phyloP scores from a whole-genome alignment of 441 rosid genomes.

The Pelargonium myrrhifolium region DNA sequence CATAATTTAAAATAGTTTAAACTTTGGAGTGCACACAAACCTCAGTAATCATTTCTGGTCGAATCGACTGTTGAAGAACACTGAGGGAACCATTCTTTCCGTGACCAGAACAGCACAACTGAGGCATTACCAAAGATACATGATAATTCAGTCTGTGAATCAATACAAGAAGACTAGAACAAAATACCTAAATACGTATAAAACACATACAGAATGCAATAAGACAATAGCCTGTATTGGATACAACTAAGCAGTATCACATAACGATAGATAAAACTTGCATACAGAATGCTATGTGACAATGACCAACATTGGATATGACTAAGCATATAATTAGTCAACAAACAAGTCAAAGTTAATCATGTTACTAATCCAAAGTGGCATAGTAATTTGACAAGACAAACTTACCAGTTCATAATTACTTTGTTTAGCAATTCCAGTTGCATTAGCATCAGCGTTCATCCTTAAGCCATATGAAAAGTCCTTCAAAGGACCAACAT shows the following conservation, averaged over 20 bases:
- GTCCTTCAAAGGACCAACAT: constrained; percentile 96
- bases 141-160: not conserved
- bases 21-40: constrained; percentile 32
- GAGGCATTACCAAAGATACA: constrained; percentile 20
- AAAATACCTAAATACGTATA: not conserved
- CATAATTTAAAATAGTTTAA: not conserved
- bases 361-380: not conserved
- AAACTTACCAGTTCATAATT: constrained; percentile 92
- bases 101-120: constrained; percentile 99
- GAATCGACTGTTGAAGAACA: constrained; percentile 92
- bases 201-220: not conserved
- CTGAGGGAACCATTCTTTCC: constrained; percentile 89
- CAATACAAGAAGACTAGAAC: not conserved
- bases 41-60: constrained; percentile 98
- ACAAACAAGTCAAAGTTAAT: constrained; percentile 3
- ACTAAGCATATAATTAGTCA: not conserved
- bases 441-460: constrained; percentile 87
- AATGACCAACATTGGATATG: no score
- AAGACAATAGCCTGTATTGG: not conserved
- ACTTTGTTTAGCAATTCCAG: constrained; percentile 96
- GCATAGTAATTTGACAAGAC: constrained; percentile 9
- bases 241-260: not conserved
- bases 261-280: not conserved
- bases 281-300: no score
- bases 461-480: constrained; percentile 84